Evolutionary conservation across 1,284 basidiomycete genomes (phyloP), one percentile per base, ranked within the genome.

Genomic region (Heterobasidion occidentale): DNA sequence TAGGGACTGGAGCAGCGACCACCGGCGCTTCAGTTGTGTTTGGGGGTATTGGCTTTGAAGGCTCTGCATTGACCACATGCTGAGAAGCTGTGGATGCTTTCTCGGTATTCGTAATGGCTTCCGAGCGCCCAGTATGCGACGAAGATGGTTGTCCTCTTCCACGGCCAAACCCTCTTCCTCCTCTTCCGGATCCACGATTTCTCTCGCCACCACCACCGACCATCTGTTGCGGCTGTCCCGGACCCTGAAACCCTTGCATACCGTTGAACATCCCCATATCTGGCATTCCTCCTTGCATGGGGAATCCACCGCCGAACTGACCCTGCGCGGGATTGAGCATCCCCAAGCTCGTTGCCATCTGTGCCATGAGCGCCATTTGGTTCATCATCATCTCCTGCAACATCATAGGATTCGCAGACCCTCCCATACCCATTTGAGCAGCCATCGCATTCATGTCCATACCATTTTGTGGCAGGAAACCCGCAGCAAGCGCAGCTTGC

Each of bases 301-400:
- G 83, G 58, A 81, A 83, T 44, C 76, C 81, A 15, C 61, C 61
- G 36, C 33, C 33, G 42, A 56, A 62, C 46, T 56, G 57, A 50
- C 74, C 77, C 58, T 70, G 63, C 64, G 67, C 67, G 38, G 80
- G 78, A 64, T 79, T 81, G 62, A 88, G 74, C 68, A 90, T 84
- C 19, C 86, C 88, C 77, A 89, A 83, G 15, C 79, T 80, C 33
- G 82, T 77, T 27, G 86, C 84, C 79, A 90, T 86, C 69, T 90
- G 89, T 38, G 86, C 82, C 88, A 91, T 90, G 62, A 91, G 75
- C 47, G 88, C 86, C 87, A 91, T 90, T 67, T 90, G 87, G 68
- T 79, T 88, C 82, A 89, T 85, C 82, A 91, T 85, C 77, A 91
- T 85, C 70, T 91, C 89, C 70, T 91, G 88, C 58, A 90, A 66